phyloP scores from a whole-genome alignment of 805 yeast species.

The Starmerella asiatica region DNA sequence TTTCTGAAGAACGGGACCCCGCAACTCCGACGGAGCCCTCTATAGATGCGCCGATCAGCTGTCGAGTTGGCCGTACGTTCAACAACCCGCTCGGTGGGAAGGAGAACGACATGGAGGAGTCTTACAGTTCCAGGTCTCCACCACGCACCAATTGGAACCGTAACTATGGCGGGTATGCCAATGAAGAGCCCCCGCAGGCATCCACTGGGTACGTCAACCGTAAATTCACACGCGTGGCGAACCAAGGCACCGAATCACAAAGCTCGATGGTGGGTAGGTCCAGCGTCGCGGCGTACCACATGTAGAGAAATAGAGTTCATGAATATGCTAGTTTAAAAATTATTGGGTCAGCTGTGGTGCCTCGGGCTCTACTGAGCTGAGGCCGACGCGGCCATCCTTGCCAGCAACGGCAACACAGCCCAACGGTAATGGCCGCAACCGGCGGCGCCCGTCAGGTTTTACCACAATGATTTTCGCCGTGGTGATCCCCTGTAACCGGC shows the following conservation, averaged over 20 bases:
- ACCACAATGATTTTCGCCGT: constrained; percentile 7
- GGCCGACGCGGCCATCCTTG: constrained; percentile 41
- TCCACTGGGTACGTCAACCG: constrained; percentile 3
- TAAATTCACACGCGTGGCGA: constrained; percentile 1
- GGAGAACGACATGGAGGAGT: too few relatives aligned
- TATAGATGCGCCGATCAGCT: constrained; percentile 7
- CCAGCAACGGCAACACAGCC: constrained; percentile 37
- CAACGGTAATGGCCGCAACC: constrained; percentile 14
- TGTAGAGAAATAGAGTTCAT: too few relatives aligned
- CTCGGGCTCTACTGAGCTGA: constrained; percentile 27
- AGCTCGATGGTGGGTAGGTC: constrained; percentile 6
- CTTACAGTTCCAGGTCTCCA: too few relatives aligned
- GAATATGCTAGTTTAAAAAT: not conserved
- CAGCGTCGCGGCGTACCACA: constrained; percentile 10
- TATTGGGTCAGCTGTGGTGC: not conserved
- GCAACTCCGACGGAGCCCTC: constrained; percentile 5
- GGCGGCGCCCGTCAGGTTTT: constrained; percentile 1
- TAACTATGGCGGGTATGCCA: too few relatives aligned
- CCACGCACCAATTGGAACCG: too few relatives aligned
- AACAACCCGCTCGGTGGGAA: constrained; percentile 7
- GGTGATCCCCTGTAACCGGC: constrained; percentile 24
- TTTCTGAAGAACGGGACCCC: too few relatives aligned
- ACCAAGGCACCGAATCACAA: too few relatives aligned
- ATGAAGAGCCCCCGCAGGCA: too few relatives aligned
- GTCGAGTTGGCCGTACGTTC: constrained; percentile 10